Evolutionary conservation across 2,329 filamentous ascomycete genomes (phyloP), one percentile per base, ranked within the genome.

Genomic region (Claviceps purpurea): DNA sequence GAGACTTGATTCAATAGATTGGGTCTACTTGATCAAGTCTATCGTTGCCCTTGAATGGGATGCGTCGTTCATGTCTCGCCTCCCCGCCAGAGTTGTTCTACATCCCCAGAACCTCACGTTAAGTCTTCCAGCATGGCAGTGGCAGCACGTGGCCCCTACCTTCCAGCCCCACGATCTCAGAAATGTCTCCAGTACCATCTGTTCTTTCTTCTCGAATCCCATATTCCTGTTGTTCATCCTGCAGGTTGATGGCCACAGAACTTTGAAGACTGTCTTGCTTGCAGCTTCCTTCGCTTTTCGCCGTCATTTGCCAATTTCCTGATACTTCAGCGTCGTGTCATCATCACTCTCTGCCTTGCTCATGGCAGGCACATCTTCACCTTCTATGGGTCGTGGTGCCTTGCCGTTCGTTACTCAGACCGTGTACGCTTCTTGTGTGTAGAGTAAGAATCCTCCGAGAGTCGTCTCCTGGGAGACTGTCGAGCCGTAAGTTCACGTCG

Each of bases 401-500:
- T 64, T 61, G 18, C 69, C 56, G 7, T 30, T 30, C 26, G 44
- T 64, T 70, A 44, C 66, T 74, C 55, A 80, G 56, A 59, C 82
- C 82, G 64, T 90, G 89, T 67, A 90, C 84, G 54, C 89, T 88
- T 38, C 77, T 76, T 0, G 87, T 85, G 65, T 96, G 91, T 4
- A 96, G 75, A 62, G 84, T 86, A 40, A 98, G 73, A 7, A 97
- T 71, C 47, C 86, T 80, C 37, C 91, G 79, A 47, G 98, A 91
- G 64, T 98, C 93, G 39, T 93, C 86, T 1, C 89, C 90, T 0
- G 91, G 87, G 48, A 97, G 78, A 45, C 85, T 87, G 49, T 94
- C 88, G 0, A 98, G 75, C 37, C 93, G 81, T 63, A 95, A 98
- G 65, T 98, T 98, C 43, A 98, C 74, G 65, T 98, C 94, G 7